Conservation (phyloP, 129 eudicot genomes). For the Saposhnikovia divaricata region DNA sequence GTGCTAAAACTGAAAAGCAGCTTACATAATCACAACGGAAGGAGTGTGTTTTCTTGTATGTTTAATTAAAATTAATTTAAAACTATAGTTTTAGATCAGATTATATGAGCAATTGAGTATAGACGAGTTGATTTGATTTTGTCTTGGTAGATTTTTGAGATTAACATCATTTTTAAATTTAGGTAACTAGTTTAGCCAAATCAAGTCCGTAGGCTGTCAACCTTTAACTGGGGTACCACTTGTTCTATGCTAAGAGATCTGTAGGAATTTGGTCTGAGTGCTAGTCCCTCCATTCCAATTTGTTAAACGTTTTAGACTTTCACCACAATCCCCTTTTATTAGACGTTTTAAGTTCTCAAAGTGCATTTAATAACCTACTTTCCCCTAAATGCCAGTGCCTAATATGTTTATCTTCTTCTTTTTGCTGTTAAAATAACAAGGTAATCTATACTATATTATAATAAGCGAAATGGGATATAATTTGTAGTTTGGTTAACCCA, state of each 20-base stretch:
- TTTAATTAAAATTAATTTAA: background rate
- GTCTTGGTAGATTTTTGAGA: background rate
- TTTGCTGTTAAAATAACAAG: too few species aligned
- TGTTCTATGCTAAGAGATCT: background rate
- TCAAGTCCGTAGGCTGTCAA: background rate
- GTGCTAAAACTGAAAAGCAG: background rate
- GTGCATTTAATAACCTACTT: too few species aligned
- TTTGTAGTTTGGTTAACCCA: too few species aligned
- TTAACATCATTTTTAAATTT: background rate
- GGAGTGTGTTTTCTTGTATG: background rate
- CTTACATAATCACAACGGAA: too few species aligned
- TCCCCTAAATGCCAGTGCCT: too few species aligned
- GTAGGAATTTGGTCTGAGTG: background rate
- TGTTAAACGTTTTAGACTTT: too few species aligned
- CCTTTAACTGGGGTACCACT: background rate
- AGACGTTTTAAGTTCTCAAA: too few species aligned
- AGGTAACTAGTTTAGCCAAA: background rate
- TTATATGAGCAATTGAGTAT: background rate
- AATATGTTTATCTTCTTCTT: too few species aligned
- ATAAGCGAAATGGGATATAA: too few species aligned
- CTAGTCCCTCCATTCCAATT: too few species aligned
- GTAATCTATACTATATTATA: too few species aligned
- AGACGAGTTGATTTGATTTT: background rate
- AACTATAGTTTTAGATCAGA: background rate
- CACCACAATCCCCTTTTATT: too few species aligned